Base-by-base conservation (phyloP, 768 basidiomycete genomes). In the Lentinus tigrinus region DNA sequence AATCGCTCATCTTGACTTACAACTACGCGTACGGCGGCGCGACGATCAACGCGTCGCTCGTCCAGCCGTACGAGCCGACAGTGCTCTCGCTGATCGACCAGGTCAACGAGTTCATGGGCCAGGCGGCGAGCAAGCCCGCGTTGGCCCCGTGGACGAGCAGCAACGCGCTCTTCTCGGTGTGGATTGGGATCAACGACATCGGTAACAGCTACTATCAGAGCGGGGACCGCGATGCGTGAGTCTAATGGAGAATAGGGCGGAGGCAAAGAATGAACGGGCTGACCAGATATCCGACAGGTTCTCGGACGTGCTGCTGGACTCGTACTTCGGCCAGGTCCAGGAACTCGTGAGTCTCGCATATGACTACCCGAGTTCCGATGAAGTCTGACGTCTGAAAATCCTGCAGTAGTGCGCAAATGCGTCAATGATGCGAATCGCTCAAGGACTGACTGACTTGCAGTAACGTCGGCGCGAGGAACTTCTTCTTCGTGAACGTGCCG, bases 121-220 rank as follows among this genome's bases (percentile, higher is more conserved):
- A 75, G 8, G 78, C 75, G 0, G 81, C 75, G 1, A 72, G 63
- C 36, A 82, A 81, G 66, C 85, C 85, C 0, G 68, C 75, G 8
- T 72, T 69, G 2, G 78, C 81, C 1, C 78, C 80, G 0, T 89
- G 87, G 88, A 77, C 78, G 23, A 78, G 79, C 55, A 62, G 66
- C 3, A 82, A 88, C 64, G 66, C 85, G 52, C 63, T 89, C 47
- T 88, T 89, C 69, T 81, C 81, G 0, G 70, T 88, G n/a, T 89
- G 79, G 78, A 87, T 89, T 56, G 87, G 88, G 1, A 84, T 89
- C 62, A 89, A 89, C 63, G 87, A 88, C 63, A 78, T 88, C 31
- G 84, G 81, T 27, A 81, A 81, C 63, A 83, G 79, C 50, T 85
- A 75, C 56, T 78, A 75, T 49, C 19, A 69, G 51, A 60, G 72